A percentile compares a stretch with the other conserved stretches of the same genome.
Conservation (phyloP, 805 yeast genomes). For the Cyberlindnera maclurae region DNA sequence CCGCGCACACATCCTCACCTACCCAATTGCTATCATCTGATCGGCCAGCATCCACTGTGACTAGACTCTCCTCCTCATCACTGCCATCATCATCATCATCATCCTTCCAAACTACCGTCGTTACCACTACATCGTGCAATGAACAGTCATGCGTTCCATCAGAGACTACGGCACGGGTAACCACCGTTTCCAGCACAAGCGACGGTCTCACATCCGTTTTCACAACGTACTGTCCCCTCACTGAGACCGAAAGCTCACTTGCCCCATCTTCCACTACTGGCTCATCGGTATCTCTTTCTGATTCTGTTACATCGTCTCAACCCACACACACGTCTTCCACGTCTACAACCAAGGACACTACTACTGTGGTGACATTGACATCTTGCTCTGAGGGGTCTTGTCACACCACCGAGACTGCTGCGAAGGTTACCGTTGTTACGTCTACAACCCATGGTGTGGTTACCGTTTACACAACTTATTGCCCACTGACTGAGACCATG, state of each 20-base stretch:
- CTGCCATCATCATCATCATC: slow-evolving; percentile 1
- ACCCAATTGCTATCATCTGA: no score
- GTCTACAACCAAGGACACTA: slow-evolving; percentile 4
- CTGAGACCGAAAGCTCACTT: not conserved
- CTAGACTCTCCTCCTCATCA: slow-evolving; percentile 6
- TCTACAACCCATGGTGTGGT: slow-evolving; percentile 23
- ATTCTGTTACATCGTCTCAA: not conserved
- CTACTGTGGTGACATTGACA: slow-evolving; percentile 26
- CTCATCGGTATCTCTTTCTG: slow-evolving; percentile 1
- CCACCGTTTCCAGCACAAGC: slow-evolving; percentile 28
- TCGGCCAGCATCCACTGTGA: no score
- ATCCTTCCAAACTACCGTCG: slow-evolving; percentile 17
- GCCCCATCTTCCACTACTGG: not conserved
- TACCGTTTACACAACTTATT: slow-evolving; percentile 36
- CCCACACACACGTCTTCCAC: slow-evolving; percentile 4
- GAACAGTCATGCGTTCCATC: slow-evolving; percentile 22
- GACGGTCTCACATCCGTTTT: slow-evolving; percentile 27
- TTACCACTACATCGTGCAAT: slow-evolving; percentile 27
- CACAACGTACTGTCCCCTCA: slow-evolving; percentile 35
- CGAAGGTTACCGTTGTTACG: slow-evolving; percentile 26
- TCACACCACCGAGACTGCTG: slow-evolving; percentile 20
- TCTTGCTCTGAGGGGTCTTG: slow-evolving; percentile 25
- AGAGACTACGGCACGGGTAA: slow-evolving; percentile 19
- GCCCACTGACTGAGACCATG: slow-evolving; percentile 25
- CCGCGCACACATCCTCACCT: not conserved